Base-by-base conservation (phyloP, 2,329 filamentous ascomycete genomes). In the Hypoxylon sp. region DNA sequence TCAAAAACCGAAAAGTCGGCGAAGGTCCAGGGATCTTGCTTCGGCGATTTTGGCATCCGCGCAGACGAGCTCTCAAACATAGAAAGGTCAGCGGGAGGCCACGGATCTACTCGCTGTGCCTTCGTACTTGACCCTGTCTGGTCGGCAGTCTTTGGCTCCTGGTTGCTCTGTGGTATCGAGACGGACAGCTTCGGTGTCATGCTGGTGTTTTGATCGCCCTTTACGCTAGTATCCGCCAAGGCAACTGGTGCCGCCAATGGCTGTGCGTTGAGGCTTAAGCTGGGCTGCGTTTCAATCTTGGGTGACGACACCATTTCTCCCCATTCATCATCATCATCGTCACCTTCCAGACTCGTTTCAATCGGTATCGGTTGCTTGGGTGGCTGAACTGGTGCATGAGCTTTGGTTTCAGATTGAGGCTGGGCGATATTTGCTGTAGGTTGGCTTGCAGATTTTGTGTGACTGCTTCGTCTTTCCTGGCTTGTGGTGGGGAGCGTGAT, bases 311-410 rank as follows among this genome's bases (percentile, higher is more conserved):
- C 75, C 83, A 86, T 86, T 58, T 86, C 83, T 2, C 83, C 83
- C 83, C 83, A 86, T 31, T 86, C 83, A 40, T 84, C 82, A 4
- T 83, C 79, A 0, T 86, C 83, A 40, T 84, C 82, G 4, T 83
- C 79, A 0, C 79, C 74, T 4, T 75, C 73, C 0, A 70, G 69
- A 0, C 66, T 37, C 7, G 21, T 13, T 31, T 51, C 38, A 20
- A n/a, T 43, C 13, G 46, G 38, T 15, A 42, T 23, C 13, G 43
- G 15, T n/a, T 48, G 38, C 17, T 20, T 10, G 3, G 21, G 20
- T 33, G 15, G 20, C 10, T 52, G 53, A n/a, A 18, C 7, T 2
- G 48, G 50, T 11, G 23, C 18, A 42, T 42, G 54, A 17, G 48
- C 23, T 3, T 15, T 9, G 2, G 10, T 17, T 1, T 45, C 23